Base-by-base conservation (phyloP, 176 grass and related monocot genomes). In the Zoysia pacifica region DNA sequence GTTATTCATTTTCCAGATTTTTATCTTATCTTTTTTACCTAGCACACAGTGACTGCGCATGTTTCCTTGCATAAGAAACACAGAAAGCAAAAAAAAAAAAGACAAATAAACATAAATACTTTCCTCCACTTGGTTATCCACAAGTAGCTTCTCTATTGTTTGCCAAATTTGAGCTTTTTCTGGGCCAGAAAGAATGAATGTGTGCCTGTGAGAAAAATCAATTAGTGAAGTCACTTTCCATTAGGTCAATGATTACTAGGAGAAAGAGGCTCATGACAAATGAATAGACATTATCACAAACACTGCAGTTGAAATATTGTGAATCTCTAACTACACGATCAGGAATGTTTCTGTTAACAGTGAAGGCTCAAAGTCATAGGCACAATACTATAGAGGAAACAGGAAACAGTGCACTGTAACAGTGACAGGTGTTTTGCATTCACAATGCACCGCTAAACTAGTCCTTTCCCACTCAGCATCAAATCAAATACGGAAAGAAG, bases 81-180 rank as follows among this genome's bases (percentile, higher is more conserved):
- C 15, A 46, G 28, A 55, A 54, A 6, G 65, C 40, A 56, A 74
- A 70, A 63, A 67, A 69, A 50, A 50, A 76, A 18, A 79, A 1
- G 67, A 19, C 45, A 87, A 77, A 89, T 59, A n/a, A 84, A 63
- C 12, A 83, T 36, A 62, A 35, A 65, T 65, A 92, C 89, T 94
- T 97, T 81, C 96, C 92, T 98, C 96, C 40, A 98, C 96, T 98
- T 98, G 96, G 79, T 85, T 94, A 61, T 98, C 96, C 72, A 89
- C 92, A 81, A 98, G 96, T 87, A 98, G 81, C 74, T 85, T 93
- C 73, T 94, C 92, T 72, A 94, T 94, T 67, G 81, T 80, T 79
- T 87, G 71, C 96, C 96, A 94, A 56, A 98, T 94, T 73, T 91
- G 92, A 81, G 76, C 80, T 79, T 92, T 98, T 81, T 98, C 89